Percentiles rank a stretch among this genome's conserved stretches.
phyloP scores from a whole-genome alignment of 768 basidiomycete genomes.

The Amanita muscaria region DNA sequence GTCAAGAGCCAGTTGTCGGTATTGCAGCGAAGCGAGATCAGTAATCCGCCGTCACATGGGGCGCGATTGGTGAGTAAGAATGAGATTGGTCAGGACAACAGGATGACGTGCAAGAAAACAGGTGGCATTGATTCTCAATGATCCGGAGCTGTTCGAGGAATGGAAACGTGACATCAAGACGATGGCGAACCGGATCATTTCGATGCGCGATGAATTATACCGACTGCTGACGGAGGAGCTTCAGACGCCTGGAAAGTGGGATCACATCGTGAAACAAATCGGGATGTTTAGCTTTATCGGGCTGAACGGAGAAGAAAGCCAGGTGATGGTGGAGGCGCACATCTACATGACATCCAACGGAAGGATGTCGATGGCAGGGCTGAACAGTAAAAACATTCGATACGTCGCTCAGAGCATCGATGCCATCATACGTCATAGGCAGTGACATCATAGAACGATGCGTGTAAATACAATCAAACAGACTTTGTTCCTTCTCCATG shows the following conservation, averaged over 20 bases:
- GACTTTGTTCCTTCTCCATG: not conserved
- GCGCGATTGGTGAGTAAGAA: conserved; percentile 64
- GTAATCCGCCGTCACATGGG: conserved; percentile 88
- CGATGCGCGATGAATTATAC: conserved; percentile 79
- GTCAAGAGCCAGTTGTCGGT: conserved; percentile 88
- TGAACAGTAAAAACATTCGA: conserved; percentile 71
- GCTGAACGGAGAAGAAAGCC: conserved; percentile 55
- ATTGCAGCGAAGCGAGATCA: conserved; percentile 89
- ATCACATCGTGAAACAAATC: conserved; percentile 93
- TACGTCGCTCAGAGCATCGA: conserved; percentile 71
- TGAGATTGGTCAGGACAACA: not conserved
- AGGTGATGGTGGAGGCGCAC: conserved; percentile 63
- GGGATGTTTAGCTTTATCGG: conserved; percentile 98
- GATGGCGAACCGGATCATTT: conserved; percentile 91
- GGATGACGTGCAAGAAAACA: conserved; percentile 20
- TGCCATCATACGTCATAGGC: conserved; percentile 37
- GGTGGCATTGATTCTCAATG: conserved; percentile 78
- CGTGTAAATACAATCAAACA: too few relatives aligned
- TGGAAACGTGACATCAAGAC: conserved; percentile 88
- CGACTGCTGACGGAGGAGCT: conserved; percentile 65
- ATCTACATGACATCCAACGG: conserved; percentile 84
- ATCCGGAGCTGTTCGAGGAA: conserved; percentile 63
- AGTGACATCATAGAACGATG: conserved; percentile 28
- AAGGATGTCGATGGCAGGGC: conserved; percentile 89
- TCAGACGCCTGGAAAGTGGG: conserved; percentile 88